Conservation (phyloP, 306 rosid genomes). For the Cucumis sativus region Cucumber_9930_V3 NC_026655.2:23649001-23649500, state of each 20-base stretch:
- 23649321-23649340: conserved; percentile 39
- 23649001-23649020: too few relatives aligned
- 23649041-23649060: too few relatives aligned
- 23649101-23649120: neutral
- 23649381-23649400: conserved; percentile 22
- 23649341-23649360: conserved; percentile 51
- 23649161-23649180: neutral
- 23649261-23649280: neutral
- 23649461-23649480: conserved; percentile 34
- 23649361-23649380: conserved; percentile 26
- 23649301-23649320: conserved; percentile 29
- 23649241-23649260: neutral
- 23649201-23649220: neutral
- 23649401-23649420: conserved; percentile 56
- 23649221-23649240: neutral
- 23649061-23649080: too few relatives aligned
- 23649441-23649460: conserved; percentile 44
- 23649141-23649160: neutral
- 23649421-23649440: conserved; percentile 37
- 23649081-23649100: too few relatives aligned
- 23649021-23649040: too few relatives aligned
- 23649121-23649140: neutral
- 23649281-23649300: conserved; percentile 9
- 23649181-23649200: neutral
- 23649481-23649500: conserved; percentile 84